Conservation (phyloP, 2,329 filamentous ascomycete species). For the Alternaria incomplexa region DNA sequence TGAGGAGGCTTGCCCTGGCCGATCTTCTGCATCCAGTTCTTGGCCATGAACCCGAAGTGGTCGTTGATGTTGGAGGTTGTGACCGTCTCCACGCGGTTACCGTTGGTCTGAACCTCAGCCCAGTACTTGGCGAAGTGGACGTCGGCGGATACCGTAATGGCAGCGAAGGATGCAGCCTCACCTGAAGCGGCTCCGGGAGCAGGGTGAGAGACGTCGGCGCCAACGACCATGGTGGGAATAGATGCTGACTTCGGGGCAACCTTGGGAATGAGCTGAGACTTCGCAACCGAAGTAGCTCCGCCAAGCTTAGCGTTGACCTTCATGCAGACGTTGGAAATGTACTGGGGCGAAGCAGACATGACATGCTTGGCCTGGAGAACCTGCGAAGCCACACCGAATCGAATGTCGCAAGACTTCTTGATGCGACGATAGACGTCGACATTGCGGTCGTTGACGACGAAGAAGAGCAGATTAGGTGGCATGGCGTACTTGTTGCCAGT, state of each 20-base stretch:
- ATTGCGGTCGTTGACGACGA: constrained; percentile 76
- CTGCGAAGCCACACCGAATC: constrained; percentile 83
- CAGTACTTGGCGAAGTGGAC: constrained; percentile 73
- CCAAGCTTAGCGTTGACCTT: constrained; percentile 97
- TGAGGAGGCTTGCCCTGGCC: constrained; percentile 64
- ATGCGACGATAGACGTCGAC: constrained; percentile 77
- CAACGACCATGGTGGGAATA: constrained; percentile 76
- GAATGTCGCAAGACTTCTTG: constrained; percentile 88
- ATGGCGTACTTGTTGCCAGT: constrained; percentile 61
- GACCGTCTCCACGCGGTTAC: constrained; percentile 80
- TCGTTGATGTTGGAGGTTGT: constrained; percentile 67
- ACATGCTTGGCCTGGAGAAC: constrained; percentile 77
- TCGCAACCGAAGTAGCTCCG: constrained; percentile 70
- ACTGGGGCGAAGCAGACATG: constrained; percentile 73
- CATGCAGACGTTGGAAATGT: constrained; percentile 93
- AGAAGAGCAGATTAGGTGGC: constrained; percentile 78
- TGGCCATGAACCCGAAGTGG: constrained; percentile 69
- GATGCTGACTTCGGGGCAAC: constrained; percentile 26
- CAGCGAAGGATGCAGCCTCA: constrained; percentile 74
- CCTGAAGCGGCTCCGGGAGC: constrained; percentile 61
- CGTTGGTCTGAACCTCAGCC: constrained; percentile 82
- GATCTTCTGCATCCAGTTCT: constrained; percentile 66
- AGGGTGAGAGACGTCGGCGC: constrained; percentile 88
- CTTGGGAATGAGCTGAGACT: constrained; percentile 46
- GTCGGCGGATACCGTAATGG: constrained; percentile 83